Base-by-base conservation (phyloP, 2,329 filamentous ascomycete species). In the Acrodontium crateriforme region DNA sequence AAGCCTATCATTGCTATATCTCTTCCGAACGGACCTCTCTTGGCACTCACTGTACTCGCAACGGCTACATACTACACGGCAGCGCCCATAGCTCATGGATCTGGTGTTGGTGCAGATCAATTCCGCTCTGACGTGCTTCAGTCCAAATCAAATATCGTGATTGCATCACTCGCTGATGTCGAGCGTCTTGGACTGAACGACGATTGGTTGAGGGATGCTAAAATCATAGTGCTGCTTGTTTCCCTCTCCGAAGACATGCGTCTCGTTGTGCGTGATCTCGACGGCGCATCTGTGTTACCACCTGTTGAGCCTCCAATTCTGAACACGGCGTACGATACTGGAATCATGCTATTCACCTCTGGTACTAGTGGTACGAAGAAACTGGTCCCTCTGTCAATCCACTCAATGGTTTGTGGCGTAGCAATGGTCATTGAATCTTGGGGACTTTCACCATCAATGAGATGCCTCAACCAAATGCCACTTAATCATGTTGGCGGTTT, bases 351-450 rank as follows among this genome's bases (percentile, higher is more conserved):
- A 2, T 70, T 71, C 41, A 72, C 67, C 0, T 69, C 63, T 32
- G 68, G 68, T 11, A 71, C 67, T 0, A 67, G 61, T 11, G 68
- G 67, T 2, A 68, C 57, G n/a, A 71, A 69, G 46, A 71, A 71
- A 45, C 53, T 70, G 3, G 67, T 71, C 2, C 67, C 67, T 1
- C 53, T 70, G 15, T 63, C 59, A 2, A 50, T 59, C 0, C 60
- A 66, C 33, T 62, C 63, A 3, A 59, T 71, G 27, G 47, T 70
- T 6, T 52, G 56, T 6, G 66, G 67, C 2, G 59, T 67, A 3
- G 54, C 59, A 2, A 64, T 63, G 31, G 65, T 69, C 4, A 60
- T 68, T 16, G 58, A 66, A 11, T 68, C 64, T 0, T 70, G 66
- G 63, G 62, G 59, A 2, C 41, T 71, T 11, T 56, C 47, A 2